A percentile compares a stretch with the other conserved stretches of the same genome.
Conservation (phyloP, 495 filamentous ascomycete species). For the Trichoderma asperelloides region DNA sequence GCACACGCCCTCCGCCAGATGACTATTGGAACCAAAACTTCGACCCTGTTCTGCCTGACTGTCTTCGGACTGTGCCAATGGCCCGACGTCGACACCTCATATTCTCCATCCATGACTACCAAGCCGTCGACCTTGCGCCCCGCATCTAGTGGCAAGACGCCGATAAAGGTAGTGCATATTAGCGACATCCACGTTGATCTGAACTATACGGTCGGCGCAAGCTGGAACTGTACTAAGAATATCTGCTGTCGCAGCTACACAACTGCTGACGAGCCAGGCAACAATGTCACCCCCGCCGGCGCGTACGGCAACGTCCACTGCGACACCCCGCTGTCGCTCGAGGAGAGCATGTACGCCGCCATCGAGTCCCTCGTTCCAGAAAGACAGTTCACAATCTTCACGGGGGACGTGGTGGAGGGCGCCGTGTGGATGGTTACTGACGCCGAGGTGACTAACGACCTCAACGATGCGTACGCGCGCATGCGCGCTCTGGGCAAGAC, state of each 20-base stretch:
- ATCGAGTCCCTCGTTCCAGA: slow-evolving; percentile 28
- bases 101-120: slow-evolving; percentile 19
- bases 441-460: slow-evolving; percentile 15
- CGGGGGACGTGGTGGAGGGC: slow-evolving; percentile 39
- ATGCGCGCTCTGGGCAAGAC: slow-evolving; percentile 32
- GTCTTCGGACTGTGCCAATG: slow-evolving; percentile 41
- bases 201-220: slow-evolving; percentile 38
- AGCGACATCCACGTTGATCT: slow-evolving; percentile 45
- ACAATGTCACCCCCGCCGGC: slow-evolving; percentile 34
- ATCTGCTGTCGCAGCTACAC: slow-evolving; percentile 44
- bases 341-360: slow-evolving; percentile 43
- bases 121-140: slow-evolving; percentile 33
- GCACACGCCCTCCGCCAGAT: slow-evolving; percentile 38
- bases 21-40: slow-evolving; percentile 35
- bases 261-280: slow-evolving; percentile 30
- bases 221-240: slow-evolving; percentile 41
- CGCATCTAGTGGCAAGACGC: slow-evolving; percentile 31
- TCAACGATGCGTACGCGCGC: slow-evolving; percentile 36
- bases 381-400: slow-evolving; percentile 33
- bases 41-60: slow-evolving; percentile 39
- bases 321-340: slow-evolving; percentile 38
- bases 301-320: slow-evolving; percentile 37
- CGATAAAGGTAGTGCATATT: slow-evolving; percentile 41
- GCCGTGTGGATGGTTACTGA: slow-evolving; percentile 35
- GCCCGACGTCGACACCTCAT: slow-evolving; percentile 25